Evolutionary conservation across 1,284 basidiomycete genomes (phyloP), one percentile per base, ranked within the genome.

Genomic region (Flammula alnicola): DNA sequence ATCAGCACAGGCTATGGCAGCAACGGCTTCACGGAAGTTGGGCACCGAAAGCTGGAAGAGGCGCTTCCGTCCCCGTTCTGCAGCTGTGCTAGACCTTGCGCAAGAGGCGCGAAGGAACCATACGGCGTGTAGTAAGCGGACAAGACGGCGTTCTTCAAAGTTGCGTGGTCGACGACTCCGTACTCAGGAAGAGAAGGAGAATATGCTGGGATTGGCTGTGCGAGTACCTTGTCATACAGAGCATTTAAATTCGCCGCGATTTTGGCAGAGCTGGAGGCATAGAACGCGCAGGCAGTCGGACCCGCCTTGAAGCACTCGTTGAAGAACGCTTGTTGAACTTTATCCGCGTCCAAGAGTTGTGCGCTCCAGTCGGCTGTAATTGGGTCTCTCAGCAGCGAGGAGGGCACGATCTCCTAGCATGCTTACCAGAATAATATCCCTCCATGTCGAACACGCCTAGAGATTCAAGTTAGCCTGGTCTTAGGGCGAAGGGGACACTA

Each of bases 231-330:
- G 20, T 55, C 36, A 27, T 48, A 53, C 2, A 68, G 47, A 2
- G 43, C 20, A 2, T 50, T 52, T 16, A 68, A 47, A 30, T 63
- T 63, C 7, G 35, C 22, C 19, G 51, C 29, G 17, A 70, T 65
- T 26, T 56, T 51, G 14, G 57, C 39, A 0, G 67, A 54, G 22
- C 64, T 60, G 0, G 68, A 49, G 3, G 68, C 67, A 56, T 70
- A 65, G 39, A 77, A 64, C 5, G 68, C 39, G 49, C 75, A 77
- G 10, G 52, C 54, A 5, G 51, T 49, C 0, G 70, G 65, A 4
- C 72, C 72, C 6, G 71, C 69, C 1, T 58, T 56, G 39, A 57
- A 56, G 54, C 74, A 77, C 32, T 57, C 60, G 7, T 62, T 57
- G 57, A 64, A 70, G 59, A 75, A 70, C 0, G 58, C 50, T 37